Evolutionary conservation across 257 asterid species (phyloP).

Genomic region (Catharanthus roseus): DNA sequence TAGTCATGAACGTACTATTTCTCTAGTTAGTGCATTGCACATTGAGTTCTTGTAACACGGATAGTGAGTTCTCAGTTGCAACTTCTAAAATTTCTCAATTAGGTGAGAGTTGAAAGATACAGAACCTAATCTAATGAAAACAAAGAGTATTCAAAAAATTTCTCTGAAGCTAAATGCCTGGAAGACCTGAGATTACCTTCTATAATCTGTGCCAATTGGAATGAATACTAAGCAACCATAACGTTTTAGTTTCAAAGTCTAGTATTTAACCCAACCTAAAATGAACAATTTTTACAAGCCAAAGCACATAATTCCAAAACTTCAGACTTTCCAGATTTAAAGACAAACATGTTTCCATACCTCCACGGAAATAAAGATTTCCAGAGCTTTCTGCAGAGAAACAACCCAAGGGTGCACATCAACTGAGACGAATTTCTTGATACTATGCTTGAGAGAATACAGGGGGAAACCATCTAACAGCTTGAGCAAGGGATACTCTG

Average conservation of each 20-base stretch:
- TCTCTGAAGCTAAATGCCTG: not conserved
- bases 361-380: constrained; percentile 53
- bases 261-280: not conserved
- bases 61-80: not conserved
- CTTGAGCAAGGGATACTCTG: constrained; percentile 77
- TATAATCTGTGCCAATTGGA: not conserved
- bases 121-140: not conserved
- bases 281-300: not conserved
- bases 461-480: constrained; percentile 53
- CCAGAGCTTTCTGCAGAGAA: constrained; percentile 74
- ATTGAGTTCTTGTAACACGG: not conserved
- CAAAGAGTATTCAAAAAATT: not conserved
- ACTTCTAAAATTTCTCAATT: not conserved
- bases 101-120: not conserved
- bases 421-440: constrained; percentile 50
- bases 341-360: constrained; percentile 30
- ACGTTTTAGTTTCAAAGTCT: not conserved
- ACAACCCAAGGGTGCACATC: constrained; percentile 87
- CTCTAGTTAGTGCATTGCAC: not conserved
- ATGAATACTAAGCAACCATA: not conserved
- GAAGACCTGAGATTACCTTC: not conserved
- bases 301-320: not conserved
- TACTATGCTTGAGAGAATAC: constrained; percentile 36
- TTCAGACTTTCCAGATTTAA: not conserved
- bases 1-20: not conserved